Conservation (phyloP, 805 yeast genomes). For the Candida verbasci region DNA sequence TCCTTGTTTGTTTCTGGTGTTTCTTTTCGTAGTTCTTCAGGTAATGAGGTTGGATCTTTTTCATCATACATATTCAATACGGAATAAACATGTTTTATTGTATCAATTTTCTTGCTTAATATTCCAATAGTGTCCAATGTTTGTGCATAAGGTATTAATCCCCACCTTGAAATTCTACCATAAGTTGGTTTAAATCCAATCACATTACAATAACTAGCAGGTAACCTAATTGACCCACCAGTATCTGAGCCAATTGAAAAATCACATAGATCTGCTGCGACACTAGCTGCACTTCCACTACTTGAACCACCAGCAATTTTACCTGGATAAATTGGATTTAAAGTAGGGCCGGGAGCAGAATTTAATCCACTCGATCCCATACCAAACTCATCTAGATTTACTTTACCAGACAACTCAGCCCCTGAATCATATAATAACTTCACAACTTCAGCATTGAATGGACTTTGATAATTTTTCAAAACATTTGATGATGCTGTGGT, state of each 20-base stretch:
- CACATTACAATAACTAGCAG: slow-evolving; percentile 82
- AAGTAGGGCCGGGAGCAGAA: slow-evolving; percentile 52
- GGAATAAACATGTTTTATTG: slow-evolving; percentile 45
- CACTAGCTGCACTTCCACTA: slow-evolving; percentile 95
- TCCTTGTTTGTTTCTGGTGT: slow-evolving; percentile 27
- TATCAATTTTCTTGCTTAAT: slow-evolving; percentile 46
- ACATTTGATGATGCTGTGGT: slow-evolving; percentile 80
- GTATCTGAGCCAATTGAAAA: slow-evolving; percentile 93
- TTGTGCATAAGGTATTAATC: slow-evolving; percentile 90
- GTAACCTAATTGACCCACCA: slow-evolving; percentile 93
- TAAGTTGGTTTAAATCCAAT: slow-evolving; percentile 92
- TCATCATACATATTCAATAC: slow-evolving; percentile 59
- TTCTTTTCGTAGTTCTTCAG: too few species aligned
- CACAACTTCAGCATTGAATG: slow-evolving; percentile 77
- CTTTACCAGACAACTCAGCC: slow-evolving; percentile 62
- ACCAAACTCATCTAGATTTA: slow-evolving; percentile 95
- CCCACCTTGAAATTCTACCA: slow-evolving; percentile 89
- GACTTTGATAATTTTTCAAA: slow-evolving; percentile 58
- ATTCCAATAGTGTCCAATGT: slow-evolving; percentile 93
- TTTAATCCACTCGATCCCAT: slow-evolving; percentile 81
- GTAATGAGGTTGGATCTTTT: slow-evolving; percentile 80
- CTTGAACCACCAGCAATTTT: slow-evolving; percentile 82
- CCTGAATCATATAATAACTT: slow-evolving; percentile 50
- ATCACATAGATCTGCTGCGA: slow-evolving; percentile 64
- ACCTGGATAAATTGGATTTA: slow-evolving; percentile 41